Conservation (phyloP, 768 basidiomycete genomes). For the Lyophyllum semitale region DNA sequence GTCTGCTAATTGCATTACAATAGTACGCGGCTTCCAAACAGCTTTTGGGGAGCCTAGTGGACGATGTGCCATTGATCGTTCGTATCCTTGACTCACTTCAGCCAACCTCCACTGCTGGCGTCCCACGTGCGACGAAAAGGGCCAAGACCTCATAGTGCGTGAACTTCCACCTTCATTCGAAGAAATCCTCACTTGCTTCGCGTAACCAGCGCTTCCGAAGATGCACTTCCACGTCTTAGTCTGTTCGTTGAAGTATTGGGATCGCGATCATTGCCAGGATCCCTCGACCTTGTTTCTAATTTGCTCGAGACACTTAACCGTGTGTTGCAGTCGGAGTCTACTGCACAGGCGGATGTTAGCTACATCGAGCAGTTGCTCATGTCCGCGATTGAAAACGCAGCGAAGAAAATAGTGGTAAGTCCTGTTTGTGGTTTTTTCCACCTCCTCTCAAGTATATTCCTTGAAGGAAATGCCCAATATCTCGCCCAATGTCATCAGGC, state of each 20-base stretch:
- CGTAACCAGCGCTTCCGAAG: constrained; percentile 31
- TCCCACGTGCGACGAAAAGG: constrained; percentile 63
- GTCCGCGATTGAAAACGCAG: constrained; percentile 72
- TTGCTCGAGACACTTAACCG: constrained; percentile 74
- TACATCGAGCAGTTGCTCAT: constrained; percentile 86
- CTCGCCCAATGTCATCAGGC: constrained; percentile 60
- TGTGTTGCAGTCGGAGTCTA: constrained; percentile 57
- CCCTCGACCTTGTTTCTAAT: constrained; percentile 67
- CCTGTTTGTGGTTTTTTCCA: background rate
- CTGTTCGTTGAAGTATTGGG: constrained; percentile 72
- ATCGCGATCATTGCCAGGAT: constrained; percentile 64
- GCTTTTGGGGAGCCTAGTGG: constrained; percentile 48
- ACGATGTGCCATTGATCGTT: constrained; percentile 53
- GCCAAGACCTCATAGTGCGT: constrained; percentile 59
- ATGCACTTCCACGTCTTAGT: constrained; percentile 48
- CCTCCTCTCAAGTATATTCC: background rate
- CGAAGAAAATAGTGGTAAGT: constrained; percentile 57
- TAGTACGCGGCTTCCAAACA: constrained; percentile 51
- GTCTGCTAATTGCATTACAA: constrained; percentile 2
- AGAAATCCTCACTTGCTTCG: constrained; percentile 1
- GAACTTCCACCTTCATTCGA: background rate
- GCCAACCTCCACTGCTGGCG: constrained; percentile 40
- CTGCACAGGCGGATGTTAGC: constrained; percentile 62
- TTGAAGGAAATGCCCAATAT: constrained; percentile 54
- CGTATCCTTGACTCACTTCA: constrained; percentile 53